Conservation (phyloP, 2,329 filamentous ascomycete species). For the Cladosporium colombiae region DNA sequence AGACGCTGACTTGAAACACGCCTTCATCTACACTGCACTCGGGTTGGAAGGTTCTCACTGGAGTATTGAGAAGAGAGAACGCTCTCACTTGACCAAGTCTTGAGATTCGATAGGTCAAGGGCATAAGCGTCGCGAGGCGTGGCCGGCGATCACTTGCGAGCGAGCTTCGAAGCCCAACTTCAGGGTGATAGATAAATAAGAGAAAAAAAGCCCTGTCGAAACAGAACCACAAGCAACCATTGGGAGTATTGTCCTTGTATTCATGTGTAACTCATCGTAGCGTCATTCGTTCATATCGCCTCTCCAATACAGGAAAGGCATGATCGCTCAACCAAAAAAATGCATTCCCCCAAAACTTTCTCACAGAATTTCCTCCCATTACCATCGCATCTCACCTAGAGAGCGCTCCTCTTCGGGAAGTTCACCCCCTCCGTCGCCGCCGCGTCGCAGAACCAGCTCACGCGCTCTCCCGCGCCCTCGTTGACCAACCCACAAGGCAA, state of each 20-base stretch:
- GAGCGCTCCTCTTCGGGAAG: constrained; percentile 68
- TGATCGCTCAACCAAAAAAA: background rate
- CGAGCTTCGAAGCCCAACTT: background rate
- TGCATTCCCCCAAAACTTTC: background rate
- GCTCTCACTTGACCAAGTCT: no score
- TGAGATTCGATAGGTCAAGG: no score
- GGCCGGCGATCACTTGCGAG: background rate
- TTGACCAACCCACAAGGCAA: constrained; percentile 90
- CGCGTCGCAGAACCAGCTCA: constrained; percentile 93
- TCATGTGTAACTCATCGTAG: constrained; percentile 13
- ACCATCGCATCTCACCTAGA: background rate
- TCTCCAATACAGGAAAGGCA: background rate
- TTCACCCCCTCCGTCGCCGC: constrained; percentile 79
- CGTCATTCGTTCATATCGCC: constrained; percentile 4
- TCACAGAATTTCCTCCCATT: background rate
- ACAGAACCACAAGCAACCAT: background rate
- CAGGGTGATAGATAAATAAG: no score
- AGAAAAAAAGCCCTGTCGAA: no score
- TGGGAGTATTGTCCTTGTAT: background rate
- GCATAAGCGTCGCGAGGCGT: background rate
- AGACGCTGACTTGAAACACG: no score
- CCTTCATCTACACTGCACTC: no score
- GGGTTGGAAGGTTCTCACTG: no score
- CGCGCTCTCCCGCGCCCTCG: constrained; percentile 76
- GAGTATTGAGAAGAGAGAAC: no score